phyloP scores from a whole-genome alignment of 495 filamentous ascomycete species.

The Cetradonia linearis region DNA sequence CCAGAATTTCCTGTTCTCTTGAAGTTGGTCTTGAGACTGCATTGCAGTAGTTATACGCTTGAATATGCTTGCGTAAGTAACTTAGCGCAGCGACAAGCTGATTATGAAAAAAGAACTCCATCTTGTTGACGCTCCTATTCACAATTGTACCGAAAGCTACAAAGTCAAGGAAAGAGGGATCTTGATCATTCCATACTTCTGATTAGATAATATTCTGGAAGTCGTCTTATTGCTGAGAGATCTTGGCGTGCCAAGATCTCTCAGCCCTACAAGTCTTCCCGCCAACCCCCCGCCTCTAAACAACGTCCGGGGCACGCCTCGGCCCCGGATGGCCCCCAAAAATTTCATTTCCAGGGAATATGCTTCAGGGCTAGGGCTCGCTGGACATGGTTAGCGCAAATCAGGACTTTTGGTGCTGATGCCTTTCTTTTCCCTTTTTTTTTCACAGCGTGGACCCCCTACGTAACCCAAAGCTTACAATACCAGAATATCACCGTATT shows the following conservation, averaged over 20 bases:
- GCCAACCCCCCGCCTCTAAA: too few relatives aligned
- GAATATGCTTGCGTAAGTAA: background rate
- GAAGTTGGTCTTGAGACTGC: background rate
- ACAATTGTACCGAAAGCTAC: background rate
- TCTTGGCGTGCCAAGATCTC: too few relatives aligned
- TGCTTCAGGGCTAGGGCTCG: too few relatives aligned
- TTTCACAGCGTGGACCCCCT: background rate
- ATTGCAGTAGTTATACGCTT: background rate
- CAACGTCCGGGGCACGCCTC: too few relatives aligned
- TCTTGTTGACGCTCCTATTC: background rate
- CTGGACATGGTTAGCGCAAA: too few relatives aligned
- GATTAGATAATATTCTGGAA: too few relatives aligned
- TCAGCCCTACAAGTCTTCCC: too few relatives aligned
- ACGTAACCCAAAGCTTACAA: background rate
- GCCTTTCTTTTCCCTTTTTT: background rate
- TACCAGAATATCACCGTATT: background rate
- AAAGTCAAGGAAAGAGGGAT: background rate
- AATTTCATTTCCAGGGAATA: too few relatives aligned
- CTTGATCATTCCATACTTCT: background rate
- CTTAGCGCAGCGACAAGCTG: too few relatives aligned
- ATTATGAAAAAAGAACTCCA: background rate
- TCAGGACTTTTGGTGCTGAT: slow-evolving; percentile 4
- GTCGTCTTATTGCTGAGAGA: too few relatives aligned
- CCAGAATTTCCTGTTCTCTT: background rate
- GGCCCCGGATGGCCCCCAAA: too few relatives aligned